Conservation (phyloP, 2,329 filamentous ascomycete genomes). For the Hypomyces perniciosus region DNA sequence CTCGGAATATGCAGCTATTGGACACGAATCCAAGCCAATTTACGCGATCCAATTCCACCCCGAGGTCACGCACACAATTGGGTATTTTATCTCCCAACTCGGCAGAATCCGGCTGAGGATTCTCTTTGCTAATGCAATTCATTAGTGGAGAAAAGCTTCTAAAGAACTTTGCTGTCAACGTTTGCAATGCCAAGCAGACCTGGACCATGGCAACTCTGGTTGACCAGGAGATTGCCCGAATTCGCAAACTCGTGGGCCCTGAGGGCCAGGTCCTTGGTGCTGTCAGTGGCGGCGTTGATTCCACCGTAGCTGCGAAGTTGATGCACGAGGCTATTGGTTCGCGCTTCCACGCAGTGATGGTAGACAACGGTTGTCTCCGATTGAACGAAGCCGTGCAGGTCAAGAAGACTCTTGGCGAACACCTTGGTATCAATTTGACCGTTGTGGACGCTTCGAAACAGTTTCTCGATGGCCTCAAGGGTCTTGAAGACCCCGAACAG, state of each 20-base stretch:
- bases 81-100: no score
- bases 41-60: neutral
- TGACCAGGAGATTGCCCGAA: constrained; percentile 72
- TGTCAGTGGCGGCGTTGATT: constrained; percentile 73
- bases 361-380: constrained; percentile 74
- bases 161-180: constrained; percentile 75
- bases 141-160: constrained; percentile 42
- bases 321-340: constrained; percentile 74
- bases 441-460: constrained; percentile 72
- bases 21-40: neutral
- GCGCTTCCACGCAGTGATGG: constrained; percentile 75
- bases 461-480: constrained; percentile 72
- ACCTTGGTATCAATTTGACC: constrained; percentile 85
- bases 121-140: neutral
- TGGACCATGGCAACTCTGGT: constrained; percentile 88
- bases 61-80: constrained; percentile 24
- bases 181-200: constrained; percentile 68
- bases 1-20: neutral
- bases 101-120: no score
- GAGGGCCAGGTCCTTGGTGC: constrained; percentile 69
- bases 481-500: constrained; percentile 71
- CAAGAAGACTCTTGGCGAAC: constrained; percentile 68
- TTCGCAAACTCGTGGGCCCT: constrained; percentile 74
- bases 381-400: constrained; percentile 79
- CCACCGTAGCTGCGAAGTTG: constrained; percentile 77